Conservation (phyloP, 768 basidiomycete species). For the Termitomyces sp. region DNA sequence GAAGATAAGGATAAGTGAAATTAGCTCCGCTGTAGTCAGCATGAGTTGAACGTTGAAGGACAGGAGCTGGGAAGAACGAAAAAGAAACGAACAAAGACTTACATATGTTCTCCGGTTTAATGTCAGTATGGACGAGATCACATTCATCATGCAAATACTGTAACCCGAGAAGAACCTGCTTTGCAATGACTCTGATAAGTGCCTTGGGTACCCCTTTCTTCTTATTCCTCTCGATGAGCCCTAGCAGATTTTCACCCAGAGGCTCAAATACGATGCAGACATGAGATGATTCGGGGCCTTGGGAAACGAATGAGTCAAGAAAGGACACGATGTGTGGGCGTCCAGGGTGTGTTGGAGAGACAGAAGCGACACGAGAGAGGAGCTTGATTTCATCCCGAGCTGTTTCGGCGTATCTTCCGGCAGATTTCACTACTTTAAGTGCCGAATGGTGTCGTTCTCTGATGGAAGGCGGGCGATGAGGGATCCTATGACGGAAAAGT, state of each 20-base stretch:
- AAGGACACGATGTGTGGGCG: constrained; percentile 81
- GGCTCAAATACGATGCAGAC: constrained; percentile 92
- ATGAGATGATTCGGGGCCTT: constrained; percentile 66
- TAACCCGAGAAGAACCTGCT: constrained; percentile 82
- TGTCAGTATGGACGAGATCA: constrained; percentile 87
- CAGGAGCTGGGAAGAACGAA: constrained; percentile 5
- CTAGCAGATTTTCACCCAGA: constrained; percentile 72
- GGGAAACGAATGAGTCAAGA: constrained; percentile 84
- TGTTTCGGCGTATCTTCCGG: constrained; percentile 92
- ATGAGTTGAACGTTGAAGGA: constrained; percentile 9
- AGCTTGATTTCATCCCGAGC: constrained; percentile 96
- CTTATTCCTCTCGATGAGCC: constrained; percentile 73
- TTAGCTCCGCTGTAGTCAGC: constrained; percentile 19
- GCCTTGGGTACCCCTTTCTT: constrained; percentile 77
- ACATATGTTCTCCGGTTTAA: constrained; percentile 96
- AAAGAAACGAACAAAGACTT: constrained; percentile 25
- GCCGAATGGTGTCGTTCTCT: constrained; percentile 79
- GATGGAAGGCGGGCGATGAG: not conserved
- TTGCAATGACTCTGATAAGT: constrained; percentile 81
- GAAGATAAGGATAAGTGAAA: constrained; percentile 25
- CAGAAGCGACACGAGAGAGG: constrained; percentile 65
- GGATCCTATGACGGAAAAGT: constrained; percentile 9
- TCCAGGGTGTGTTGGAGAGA: constrained; percentile 74
- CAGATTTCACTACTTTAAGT: constrained; percentile 94
- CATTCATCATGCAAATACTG: constrained; percentile 93